Evolutionary conservation across 1,284 basidiomycete species (phyloP), one percentile per base, ranked within the genome.

Genomic region (Microbotryomycetes sp.): DNA sequence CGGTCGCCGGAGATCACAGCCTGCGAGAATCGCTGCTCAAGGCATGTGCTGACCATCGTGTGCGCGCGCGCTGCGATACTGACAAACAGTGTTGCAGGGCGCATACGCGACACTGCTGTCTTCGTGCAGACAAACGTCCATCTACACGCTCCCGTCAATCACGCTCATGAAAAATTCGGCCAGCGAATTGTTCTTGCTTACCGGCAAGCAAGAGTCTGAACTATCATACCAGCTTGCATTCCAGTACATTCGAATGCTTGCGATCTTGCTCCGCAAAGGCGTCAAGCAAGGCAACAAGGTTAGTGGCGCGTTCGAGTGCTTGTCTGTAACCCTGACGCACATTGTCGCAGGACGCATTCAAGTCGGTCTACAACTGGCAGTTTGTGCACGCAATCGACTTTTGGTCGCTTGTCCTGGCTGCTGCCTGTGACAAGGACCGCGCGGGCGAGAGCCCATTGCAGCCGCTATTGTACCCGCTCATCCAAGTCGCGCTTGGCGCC

Each of bases 81-180:
- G 23, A 45, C 52, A n/a, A n/a, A n/a, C n/a, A n/a, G n/a, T n/a
- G n/a, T n/a, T n/a, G 26, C 65, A 92, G 87, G 87, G 86, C 64
- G 86, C 85, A 18, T 97, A 97, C 77, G 81, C 89, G 55, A 83
- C 87, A 3, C 79, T 97, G 31, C 83, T 97, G 54, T 84, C 89
- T 23, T 85, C 85, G 9, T 85, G 84, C 60, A 90, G 91, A 74
- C 83, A 85, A 21, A 96, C 91, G 4, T 89, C 82, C 55, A 80
- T 84, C 2, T 86, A 96, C 78, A 93, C 88, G 1, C 80, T 98
- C 15, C 91, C 93, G n/a, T 84, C 87, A 4, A 88, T 98, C 76
- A 96, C 90, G 72, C 78, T 98, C 47, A 96, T 97, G 91, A 99
- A 99, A 78, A 97, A 98, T 76, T 89, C 91, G 2, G 93, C 93